Percentiles rank a stretch among this genome's conserved stretches.
phyloP scores from a whole-genome alignment of 73 alveolate species.

The Paramecium caudatum region DNA sequence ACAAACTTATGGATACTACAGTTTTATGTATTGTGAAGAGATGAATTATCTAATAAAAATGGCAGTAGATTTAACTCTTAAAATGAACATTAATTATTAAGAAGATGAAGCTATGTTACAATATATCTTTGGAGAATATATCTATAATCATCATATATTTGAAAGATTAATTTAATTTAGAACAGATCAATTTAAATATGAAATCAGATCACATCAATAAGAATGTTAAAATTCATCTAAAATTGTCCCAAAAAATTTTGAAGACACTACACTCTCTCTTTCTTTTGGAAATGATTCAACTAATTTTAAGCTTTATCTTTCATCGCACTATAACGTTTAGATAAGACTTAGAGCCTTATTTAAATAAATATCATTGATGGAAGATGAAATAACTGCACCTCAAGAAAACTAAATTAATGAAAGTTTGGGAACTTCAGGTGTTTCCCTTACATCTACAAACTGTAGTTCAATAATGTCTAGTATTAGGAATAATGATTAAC shows the following conservation, averaged over 20 bases:
- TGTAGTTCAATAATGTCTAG: neutral
- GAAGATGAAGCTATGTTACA: slow-evolving; percentile 11
- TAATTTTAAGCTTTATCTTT: neutral
- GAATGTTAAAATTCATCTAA: neutral
- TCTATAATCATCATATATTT: neutral
- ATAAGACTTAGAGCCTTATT: neutral
- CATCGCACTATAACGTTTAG: neutral
- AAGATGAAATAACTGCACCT: neutral
- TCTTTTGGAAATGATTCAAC: neutral
- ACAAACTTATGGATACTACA: neutral
- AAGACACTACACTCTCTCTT: neutral
- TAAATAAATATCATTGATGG: neutral
- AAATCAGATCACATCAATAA: neutral
- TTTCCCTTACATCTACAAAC: slow-evolving; percentile 28
- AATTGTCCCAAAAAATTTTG: neutral
- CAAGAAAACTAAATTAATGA: neutral
- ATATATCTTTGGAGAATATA: slow-evolving; percentile 17
- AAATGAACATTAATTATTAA: neutral
- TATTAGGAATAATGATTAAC: neutral
- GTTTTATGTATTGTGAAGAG: slow-evolving; percentile 3
- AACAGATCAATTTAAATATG: neutral
- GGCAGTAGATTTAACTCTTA: neutral
- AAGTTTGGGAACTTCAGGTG: neutral
- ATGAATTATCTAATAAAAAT: neutral
- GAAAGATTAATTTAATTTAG: neutral